Base-by-base conservation (phyloP, 2,329 filamentous ascomycete genomes). In the Arachnomyces sp. region DNA sequence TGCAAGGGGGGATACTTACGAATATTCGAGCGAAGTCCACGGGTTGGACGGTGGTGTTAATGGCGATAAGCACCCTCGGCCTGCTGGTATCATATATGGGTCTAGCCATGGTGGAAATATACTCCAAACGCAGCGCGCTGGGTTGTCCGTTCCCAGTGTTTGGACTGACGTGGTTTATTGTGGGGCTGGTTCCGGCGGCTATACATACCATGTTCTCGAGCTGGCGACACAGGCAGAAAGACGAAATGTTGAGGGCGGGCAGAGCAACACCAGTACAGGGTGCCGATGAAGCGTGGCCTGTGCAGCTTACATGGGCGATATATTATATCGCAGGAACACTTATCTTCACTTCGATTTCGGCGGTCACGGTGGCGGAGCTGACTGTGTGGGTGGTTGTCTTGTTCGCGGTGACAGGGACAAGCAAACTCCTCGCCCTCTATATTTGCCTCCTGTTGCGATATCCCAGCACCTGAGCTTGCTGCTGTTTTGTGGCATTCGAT, bases 311-410 rank as follows among this genome's bases (percentile, higher is more conserved):
- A 2, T 61, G 58, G 57, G 54, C 49, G 5, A 34, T 60, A 6
- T 61, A 59, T 39, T 59, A 60, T 38, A 55, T 52, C 28, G 54
- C 53, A 2, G 59, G 59, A 3, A 59, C 54, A 14, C 41, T 62
- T 33, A 37, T 60, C 5, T 61, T 49, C 29, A 58, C 51, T 3
- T 53, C 50, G 34, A 59, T 62, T 28, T 61, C 60, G 57, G 49
- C 55, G 3, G 57, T 62, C 3, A 55, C 56, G 2, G 56, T 59
- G 12, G 35, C 52, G 5, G 58, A 60, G 43, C 43, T 61, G 6
- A 46, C 56, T 2, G 44, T 50, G 12, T 62, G 57, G 58, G 49
- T 60, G 8, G 37, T 51, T 2, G 39, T 53, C 12, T 44, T 48
- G 7, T 40, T 53, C 30, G 47, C 43, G 2, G 48, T 51, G 12